Evolutionary conservation across 1,284 basidiomycete genomes (phyloP), one percentile per base, ranked within the genome.

Genomic region (Ceratobasidium sp.): DNA sequence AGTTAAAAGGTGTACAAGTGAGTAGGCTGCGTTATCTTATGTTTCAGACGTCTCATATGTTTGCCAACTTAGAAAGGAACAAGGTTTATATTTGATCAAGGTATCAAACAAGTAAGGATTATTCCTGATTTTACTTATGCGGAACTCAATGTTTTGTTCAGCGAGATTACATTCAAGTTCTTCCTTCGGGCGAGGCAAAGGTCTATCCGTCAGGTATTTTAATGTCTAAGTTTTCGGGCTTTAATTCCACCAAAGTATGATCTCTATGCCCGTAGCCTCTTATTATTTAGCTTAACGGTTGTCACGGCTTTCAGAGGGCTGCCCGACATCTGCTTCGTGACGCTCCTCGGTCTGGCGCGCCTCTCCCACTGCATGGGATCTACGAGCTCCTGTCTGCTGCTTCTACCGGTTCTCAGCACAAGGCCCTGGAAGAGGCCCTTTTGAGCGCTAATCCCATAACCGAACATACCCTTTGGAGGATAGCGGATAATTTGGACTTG

Each of bases 161-260:
- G 63, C 63, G 63, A 41, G 63, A 65, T 48, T 65, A 48, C 48
- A 65, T 65, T 17, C 31, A 65, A 24, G 63, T 65, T 19, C 22
- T 48, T 19, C 63, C 63, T 41, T 65, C 63, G 22, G 63, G 63
- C 6, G 17, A 65, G 11, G 29, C 63, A 4, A 33, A 51, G 6
- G 48, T 65, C 31, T 65, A 65, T 41, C 63, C 63, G 8, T 47
- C 63, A 11, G 63, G 63, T 7, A n/a, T 65, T n/a, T 48, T 65
- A 2, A 31, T 24, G 41, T 65, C 63, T 22, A 51, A 65, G 19
- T 65, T 65, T n/a, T 65, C 63, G 22, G 63, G 63, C 11, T 24
- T 17, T 8, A 65, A 65, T n/a, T 65, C 63, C 2, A 65, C 63
- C 5, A 65, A 65, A 17, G 63, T 65, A 65, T 8, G 8, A n/a